phyloP scores from a whole-genome alignment of 108 stramenopile genomes.

The Mayamaea pseudoterrestris region DNA sequence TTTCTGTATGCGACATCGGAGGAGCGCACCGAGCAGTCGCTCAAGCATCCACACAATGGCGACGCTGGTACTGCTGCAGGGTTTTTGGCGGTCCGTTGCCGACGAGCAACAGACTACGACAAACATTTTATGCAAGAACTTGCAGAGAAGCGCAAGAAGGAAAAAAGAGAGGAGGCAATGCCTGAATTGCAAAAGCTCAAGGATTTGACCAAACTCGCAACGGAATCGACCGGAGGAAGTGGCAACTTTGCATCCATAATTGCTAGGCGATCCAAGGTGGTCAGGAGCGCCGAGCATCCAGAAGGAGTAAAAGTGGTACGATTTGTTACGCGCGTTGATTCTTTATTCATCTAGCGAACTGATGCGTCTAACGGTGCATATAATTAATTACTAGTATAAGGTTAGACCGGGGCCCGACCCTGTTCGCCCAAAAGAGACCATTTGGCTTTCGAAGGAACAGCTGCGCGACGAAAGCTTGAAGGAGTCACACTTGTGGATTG shows the following conservation, averaged over 20 bases:
- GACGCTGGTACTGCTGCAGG: conserved; percentile 20
- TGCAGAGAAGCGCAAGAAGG: conserved; percentile 9
- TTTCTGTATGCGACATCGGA: conserved; percentile 41
- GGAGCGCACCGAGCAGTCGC: conserved; percentile 42
- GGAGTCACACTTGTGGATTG: conserved; percentile 42
- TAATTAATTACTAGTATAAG: conserved; percentile 13
- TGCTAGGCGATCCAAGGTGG: no score
- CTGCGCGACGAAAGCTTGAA: conserved; percentile 31
- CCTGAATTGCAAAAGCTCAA: background rate
- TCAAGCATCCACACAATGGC: conserved; percentile 7
- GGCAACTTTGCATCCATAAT: background rate
- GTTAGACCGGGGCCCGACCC: conserved; percentile 62
- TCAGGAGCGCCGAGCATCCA: no score
- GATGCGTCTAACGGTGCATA: background rate
- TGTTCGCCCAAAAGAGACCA: conserved; percentile 26
- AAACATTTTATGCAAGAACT: conserved; percentile 52
- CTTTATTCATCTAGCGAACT: no score
- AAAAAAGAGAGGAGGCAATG: no score
- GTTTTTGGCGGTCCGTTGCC: conserved; percentile 45
- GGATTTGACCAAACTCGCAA: background rate
- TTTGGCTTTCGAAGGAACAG: conserved; percentile 39
- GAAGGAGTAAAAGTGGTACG: no score
- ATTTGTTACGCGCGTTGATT: no score
- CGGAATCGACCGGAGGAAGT: background rate
- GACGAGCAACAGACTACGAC: conserved; percentile 56